Conservation (phyloP, 768 basidiomycete species). For the Harrya chromipes region DNA sequence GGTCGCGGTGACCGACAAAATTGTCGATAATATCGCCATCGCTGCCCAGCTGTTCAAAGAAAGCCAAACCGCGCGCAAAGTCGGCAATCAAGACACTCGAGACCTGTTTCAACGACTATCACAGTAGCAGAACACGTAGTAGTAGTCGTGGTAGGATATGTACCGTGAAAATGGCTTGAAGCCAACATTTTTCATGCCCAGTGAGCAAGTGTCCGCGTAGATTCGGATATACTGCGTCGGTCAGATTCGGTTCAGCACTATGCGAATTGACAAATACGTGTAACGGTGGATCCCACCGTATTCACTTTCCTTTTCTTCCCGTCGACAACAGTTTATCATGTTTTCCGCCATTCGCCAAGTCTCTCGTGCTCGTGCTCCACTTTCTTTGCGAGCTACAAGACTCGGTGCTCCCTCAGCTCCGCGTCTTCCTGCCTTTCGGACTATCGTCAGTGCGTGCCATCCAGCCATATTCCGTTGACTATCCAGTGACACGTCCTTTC, state of each 20-base stretch:
- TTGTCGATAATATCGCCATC: not conserved
- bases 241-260: constrained; percentile 4
- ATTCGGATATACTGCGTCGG: not conserved
- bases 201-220: no score
- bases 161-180: not conserved
- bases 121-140: not conserved
- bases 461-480: not conserved
- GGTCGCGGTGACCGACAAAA: not conserved
- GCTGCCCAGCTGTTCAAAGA: no score
- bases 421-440: constrained; percentile 16
- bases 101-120: no score
- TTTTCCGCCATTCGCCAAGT: constrained; percentile 13
- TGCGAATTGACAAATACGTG: constrained; percentile 22
- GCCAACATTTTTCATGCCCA: no score
- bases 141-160: not conserved
- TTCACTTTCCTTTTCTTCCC: not conserved
- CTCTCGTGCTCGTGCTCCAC: constrained; percentile 14
- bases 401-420: not conserved
- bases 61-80: not conserved
- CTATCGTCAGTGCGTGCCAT: constrained; percentile 24
- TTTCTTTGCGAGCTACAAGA: constrained; percentile 4
- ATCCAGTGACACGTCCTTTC: not conserved
- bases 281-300: not conserved
- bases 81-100: not conserved
- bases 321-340: constrained; percentile 12